Base-by-base conservation (phyloP, 2,329 filamentous ascomycete genomes). In the Cadophora luteo-olivacea region DNA sequence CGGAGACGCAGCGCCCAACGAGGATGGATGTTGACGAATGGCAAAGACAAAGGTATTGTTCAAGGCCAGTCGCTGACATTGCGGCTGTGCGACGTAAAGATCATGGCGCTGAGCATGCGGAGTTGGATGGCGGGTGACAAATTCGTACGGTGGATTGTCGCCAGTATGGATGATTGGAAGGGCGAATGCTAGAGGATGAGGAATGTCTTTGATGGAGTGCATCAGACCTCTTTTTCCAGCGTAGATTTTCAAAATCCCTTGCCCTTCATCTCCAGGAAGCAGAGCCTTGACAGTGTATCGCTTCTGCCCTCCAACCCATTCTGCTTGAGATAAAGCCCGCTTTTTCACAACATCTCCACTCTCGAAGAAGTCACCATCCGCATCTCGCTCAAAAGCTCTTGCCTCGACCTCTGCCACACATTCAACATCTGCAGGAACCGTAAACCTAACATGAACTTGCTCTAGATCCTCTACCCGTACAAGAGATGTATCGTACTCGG, bases 11-110 rank as follows among this genome's bases (percentile, higher is more conserved):
- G 78, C 76, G 1, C 80, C 80, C 0, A 86, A 80, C 0, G 86
- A 86, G 0, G 93, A 91, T 0, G 94, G 92, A 78, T 99, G 94
- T 77, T 99, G 96, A 57, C 96, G 92, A 69, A 99, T 92, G 64
- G 92, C 92, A 79, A 99, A 99, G 33, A 99, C 95, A 77, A 97
- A 99, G 0, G 96, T 99, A 78, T 99, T 98, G 83, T 98, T 97
- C 66, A 97, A 85, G 1, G 93, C 94, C 33, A 99, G 84, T 32
- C 90, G 89, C 72, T 91, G 87, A 79, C 96, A 99, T 80, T 99
- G 97, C 0, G 97, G 96, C 78, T 98, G 96, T 55, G 94, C 92
- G 71, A 99, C 92, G 79, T 99, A 99, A 68, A 99, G 90, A 78
- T 99, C 96, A 79, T 99, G 94, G 52, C 95, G 89, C 77, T 97